Evolutionary conservation across 176 grass and related monocot species (phyloP).

Genomic region (Avena eriantha): DNA sequence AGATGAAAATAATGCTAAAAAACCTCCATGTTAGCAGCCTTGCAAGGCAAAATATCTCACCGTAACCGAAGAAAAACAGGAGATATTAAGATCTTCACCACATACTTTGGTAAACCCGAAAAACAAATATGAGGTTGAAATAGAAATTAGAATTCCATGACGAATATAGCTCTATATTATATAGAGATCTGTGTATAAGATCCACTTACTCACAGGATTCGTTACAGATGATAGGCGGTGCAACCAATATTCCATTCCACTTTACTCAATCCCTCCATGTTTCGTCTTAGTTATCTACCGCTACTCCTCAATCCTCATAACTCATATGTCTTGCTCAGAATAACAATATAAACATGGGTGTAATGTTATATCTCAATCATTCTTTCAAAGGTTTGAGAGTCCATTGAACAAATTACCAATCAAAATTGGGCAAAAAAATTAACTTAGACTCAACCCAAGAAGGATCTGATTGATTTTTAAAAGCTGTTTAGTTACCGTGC

Average conservation of each 20-base stretch:
- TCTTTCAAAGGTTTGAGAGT: not conserved
- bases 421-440: not conserved
- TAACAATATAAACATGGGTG: conserved; percentile 15
- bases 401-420: not conserved
- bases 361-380: not conserved
- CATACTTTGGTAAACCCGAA: not conserved
- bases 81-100: not conserved
- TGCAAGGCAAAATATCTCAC: not conserved
- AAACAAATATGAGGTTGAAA: not conserved
- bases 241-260: not conserved
- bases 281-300: not conserved
- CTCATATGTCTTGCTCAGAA: not conserved
- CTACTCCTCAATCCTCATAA: not conserved
- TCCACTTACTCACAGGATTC: not conserved
- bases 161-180: not conserved
- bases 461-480: not conserved
- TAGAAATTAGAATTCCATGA: conserved; percentile 4
- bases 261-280: not conserved
- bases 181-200: not conserved
- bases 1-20: conserved; percentile 25
- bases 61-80: not conserved
- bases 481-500: not conserved
- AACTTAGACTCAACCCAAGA: not conserved
- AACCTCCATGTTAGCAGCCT: not conserved
- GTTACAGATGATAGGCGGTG: not conserved